A percentile compares a stretch with the other conserved stretches of the same genome.
These are phyloP conservation scores for Chlamydomonas eustigma DNA, from an alignment of 139 green algal genomes.

Conservation along the genomic window DNA sequence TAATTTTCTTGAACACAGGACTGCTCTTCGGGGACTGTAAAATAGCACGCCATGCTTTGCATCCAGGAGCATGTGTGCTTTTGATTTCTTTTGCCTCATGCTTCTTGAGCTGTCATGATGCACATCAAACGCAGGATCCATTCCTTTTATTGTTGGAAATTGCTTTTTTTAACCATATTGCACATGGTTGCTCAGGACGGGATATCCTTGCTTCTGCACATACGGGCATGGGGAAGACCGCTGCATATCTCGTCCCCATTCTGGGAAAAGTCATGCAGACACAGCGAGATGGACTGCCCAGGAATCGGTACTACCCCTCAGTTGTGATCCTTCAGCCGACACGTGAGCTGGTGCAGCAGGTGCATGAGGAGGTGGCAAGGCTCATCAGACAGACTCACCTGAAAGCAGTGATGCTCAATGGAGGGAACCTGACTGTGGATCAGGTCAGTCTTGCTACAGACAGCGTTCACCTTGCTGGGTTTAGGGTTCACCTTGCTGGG, in stretches of 20 bases:
- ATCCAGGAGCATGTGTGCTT: neutral
- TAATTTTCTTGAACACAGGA: neutral
- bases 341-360: slow-evolving; percentile 69
- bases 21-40: neutral
- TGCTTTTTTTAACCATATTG: too few species aligned
- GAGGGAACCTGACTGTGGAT: slow-evolving; percentile 20
- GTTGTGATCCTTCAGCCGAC: slow-evolving; percentile 63
- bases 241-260: slow-evolving; percentile 46
- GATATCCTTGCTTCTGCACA: slow-evolving; percentile 41
- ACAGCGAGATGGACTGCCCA: neutral
- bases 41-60: neutral
- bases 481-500: too few species aligned
- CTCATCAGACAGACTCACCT: slow-evolving; percentile 23
- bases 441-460: too few species aligned
- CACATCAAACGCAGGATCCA: too few species aligned
- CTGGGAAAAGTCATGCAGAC: slow-evolving; percentile 21
- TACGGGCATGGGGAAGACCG: slow-evolving; percentile 48
- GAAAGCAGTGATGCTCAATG: slow-evolving; percentile 16
- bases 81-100: neutral
- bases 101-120: too few species aligned
- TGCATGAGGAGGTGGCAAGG: slow-evolving; percentile 10
- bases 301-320: slow-evolving; percentile 29
- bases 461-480: too few species aligned
- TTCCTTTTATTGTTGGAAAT: too few species aligned
- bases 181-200: slow-evolving; percentile 15